Percentiles rank a stretch among this genome's conserved stretches.
These are phyloP conservation scores for Chaetoceros tenuissimus DNA, from an alignment of 108 stramenopile species.

Conservation along the genomic window DNA sequence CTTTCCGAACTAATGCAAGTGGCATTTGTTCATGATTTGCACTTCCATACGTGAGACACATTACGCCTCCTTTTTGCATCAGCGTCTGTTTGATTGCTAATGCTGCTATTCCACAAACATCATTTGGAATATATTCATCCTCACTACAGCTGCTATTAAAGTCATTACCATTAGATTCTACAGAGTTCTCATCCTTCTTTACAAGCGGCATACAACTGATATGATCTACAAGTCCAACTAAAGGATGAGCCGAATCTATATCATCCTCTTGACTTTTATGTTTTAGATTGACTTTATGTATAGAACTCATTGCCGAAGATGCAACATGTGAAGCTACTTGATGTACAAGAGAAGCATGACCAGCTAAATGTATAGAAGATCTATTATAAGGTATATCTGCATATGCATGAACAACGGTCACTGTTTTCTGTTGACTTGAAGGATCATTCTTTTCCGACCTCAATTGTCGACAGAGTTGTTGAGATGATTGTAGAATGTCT, in stretches of 20 bases:
- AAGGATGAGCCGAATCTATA: conserved; percentile 40
- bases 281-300: background rate
- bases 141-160: conserved; percentile 2
- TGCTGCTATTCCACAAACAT: conserved; percentile 34
- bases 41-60: conserved; percentile 59
- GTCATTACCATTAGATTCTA: background rate
- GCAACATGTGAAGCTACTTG: conserved; percentile 38
- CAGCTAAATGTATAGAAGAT: conserved; percentile 79
- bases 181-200: background rate
- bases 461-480: background rate
- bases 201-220: conserved; percentile 64
- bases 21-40: conserved; percentile 54
- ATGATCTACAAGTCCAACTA: conserved; percentile 77
- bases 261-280: background rate
- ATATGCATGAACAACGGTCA: conserved; percentile 70
- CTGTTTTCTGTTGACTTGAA: conserved; percentile 4
- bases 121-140: background rate
- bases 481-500: background rate
- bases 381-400: conserved; percentile 68
- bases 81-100: conserved; percentile 36
- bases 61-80: conserved; percentile 17
- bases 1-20: conserved; percentile 54
- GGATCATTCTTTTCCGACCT: background rate
- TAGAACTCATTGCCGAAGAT: conserved; percentile 5
- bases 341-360: conserved; percentile 27